A percentile compares a stretch with the other conserved stretches of the same genome.
These are phyloP conservation scores for Vanrija sp. DNA, from an alignment of 1,284 basidiomycete genomes.

Conservation along the genomic window DNA sequence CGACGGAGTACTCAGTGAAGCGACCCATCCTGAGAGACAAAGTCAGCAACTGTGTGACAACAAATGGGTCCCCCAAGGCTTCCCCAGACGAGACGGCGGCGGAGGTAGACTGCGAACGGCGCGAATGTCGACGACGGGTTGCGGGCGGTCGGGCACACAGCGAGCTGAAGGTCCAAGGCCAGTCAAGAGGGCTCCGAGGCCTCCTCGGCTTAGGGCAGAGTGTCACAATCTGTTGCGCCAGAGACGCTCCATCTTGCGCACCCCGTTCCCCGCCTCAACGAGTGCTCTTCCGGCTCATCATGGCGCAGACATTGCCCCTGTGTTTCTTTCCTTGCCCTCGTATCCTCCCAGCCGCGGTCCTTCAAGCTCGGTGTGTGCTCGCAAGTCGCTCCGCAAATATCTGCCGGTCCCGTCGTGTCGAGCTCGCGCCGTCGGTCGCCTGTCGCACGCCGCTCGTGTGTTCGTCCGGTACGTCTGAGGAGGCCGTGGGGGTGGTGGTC, in stretches of 20 bases:
- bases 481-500: not conserved
- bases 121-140: not conserved
- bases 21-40: slow-evolving; percentile 48
- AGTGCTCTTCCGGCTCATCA: slow-evolving; percentile 14
- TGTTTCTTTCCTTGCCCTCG: slow-evolving; percentile 38
- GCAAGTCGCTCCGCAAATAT: not conserved
- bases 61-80: not conserved
- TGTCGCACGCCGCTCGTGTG: not conserved
- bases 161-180: not conserved
- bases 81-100: not conserved
- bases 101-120: not conserved
- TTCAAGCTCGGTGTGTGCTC: not conserved
- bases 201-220: slow-evolving; percentile 13
- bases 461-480: not conserved
- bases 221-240: not conserved
- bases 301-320: slow-evolving; percentile 45
- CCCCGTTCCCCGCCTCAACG: slow-evolving; percentile 13
- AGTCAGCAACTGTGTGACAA: no score
- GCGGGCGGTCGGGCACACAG: not conserved
- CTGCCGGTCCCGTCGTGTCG: not conserved
- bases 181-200: slow-evolving; percentile 26
- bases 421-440: not conserved
- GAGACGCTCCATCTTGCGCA: not conserved
- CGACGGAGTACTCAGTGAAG: slow-evolving; percentile 86
- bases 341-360: not conserved